Evolutionary conservation across 306 rosid species (phyloP).

Genomic region (Quillaja saponaria): DNA sequence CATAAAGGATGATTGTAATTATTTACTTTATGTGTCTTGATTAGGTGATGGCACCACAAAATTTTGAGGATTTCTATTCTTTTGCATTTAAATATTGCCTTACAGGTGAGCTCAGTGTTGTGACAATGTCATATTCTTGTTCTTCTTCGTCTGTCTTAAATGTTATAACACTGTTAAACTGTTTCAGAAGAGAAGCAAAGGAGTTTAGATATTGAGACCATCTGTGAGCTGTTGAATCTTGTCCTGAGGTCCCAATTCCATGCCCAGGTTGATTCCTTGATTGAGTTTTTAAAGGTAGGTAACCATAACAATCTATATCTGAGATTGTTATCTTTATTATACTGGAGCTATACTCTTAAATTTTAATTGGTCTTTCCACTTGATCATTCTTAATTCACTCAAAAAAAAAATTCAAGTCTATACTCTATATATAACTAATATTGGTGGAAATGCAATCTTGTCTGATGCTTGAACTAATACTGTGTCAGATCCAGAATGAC

Average conservation of each 20-base stretch:
- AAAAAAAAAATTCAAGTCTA: slow-evolving; percentile 2
- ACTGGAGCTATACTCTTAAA: neutral
- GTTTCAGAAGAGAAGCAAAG: slow-evolving; percentile 66
- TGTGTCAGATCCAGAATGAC: slow-evolving; percentile 56
- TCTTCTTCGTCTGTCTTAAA: neutral
- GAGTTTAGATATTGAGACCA: slow-evolving; percentile 62
- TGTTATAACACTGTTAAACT: slow-evolving; percentile 26
- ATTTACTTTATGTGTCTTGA: slow-evolving; percentile 28
- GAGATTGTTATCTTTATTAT: slow-evolving; percentile 12
- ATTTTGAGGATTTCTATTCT: slow-evolving; percentile 60
- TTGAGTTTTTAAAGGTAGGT: slow-evolving; percentile 61
- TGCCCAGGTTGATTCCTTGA: slow-evolving; percentile 48
- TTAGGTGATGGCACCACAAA: slow-evolving; percentile 45
- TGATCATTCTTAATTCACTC: slow-evolving; percentile 10
- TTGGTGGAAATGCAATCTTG: slow-evolving; percentile 8
- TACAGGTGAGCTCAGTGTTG: slow-evolving; percentile 49
- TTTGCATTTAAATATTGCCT: slow-evolving; percentile 60
- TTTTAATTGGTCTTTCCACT: neutral
- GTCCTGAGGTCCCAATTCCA: slow-evolving; percentile 52
- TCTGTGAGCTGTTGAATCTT: slow-evolving; percentile 52
- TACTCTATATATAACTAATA: neutral
- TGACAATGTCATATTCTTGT: no score
- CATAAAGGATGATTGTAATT: slow-evolving; percentile 13
- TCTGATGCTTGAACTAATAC: slow-evolving; percentile 28
- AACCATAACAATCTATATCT: slow-evolving; percentile 9